Conservation (phyloP, 495 filamentous ascomycete genomes). For the Penicillium desertorum region DNA sequence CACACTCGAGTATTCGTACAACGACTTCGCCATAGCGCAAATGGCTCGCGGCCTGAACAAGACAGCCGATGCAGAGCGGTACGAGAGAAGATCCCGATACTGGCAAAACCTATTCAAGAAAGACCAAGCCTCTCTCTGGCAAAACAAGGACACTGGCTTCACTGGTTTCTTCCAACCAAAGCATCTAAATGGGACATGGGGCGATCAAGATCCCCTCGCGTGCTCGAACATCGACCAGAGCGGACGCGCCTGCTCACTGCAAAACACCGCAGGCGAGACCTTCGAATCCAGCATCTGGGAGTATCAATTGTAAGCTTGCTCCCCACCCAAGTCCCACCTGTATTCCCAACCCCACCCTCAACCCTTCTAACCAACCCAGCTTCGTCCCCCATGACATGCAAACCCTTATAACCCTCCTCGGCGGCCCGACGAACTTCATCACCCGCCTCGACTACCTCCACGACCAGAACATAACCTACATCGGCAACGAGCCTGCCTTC, state of each 20-base stretch:
- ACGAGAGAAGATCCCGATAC: slow-evolving; percentile 58
- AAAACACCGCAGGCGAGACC: slow-evolving; percentile 50
- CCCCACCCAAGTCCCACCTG: too few relatives aligned
- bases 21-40: slow-evolving; percentile 64
- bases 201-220: slow-evolving; percentile 55
- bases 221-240: slow-evolving; percentile 47
- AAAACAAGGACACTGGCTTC: slow-evolving; percentile 49
- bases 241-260: slow-evolving; percentile 62
- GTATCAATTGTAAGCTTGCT: slow-evolving; percentile 59
- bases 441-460: slow-evolving; percentile 65
- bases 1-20: slow-evolving; percentile 69
- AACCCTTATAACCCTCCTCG: slow-evolving; percentile 57
- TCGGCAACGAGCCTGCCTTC: slow-evolving; percentile 72
- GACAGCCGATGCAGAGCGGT: slow-evolving; percentile 54
- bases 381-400: slow-evolving; percentile 72
- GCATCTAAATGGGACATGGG: slow-evolving; percentile 57
- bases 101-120: slow-evolving; percentile 73
- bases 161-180: slow-evolving; percentile 69
- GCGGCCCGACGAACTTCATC: slow-evolving; percentile 58
- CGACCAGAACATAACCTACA: slow-evolving; percentile 55
- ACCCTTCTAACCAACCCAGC: slow-evolving; percentile 27
- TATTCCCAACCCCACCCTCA: not conserved
- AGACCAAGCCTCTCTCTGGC: slow-evolving; percentile 47
- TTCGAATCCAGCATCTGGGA: slow-evolving; percentile 72
- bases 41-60: slow-evolving; percentile 57